phyloP scores from a whole-genome alignment of 768 basidiomycete species.

The Macrolepiota dolichaula region DNA sequence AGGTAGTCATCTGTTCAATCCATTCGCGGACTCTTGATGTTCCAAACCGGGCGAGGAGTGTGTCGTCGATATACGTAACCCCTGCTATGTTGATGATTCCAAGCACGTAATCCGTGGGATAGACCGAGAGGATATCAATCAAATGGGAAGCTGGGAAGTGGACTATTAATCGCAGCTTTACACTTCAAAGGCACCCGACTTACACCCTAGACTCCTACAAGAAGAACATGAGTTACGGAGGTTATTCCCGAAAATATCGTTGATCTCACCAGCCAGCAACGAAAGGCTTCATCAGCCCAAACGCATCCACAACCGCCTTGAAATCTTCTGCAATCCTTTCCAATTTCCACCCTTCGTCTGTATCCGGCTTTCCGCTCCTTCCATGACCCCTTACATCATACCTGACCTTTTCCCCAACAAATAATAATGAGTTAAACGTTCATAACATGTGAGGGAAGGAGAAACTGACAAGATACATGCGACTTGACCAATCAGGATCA shows the following conservation, averaged over 20 bases:
- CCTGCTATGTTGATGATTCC: conserved; percentile 6
- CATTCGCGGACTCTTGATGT: neutral
- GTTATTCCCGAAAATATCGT: neutral
- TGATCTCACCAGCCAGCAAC: conserved; percentile 27
- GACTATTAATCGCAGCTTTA: neutral
- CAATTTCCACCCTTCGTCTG: conserved; percentile 22
- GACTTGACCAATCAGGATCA: conserved; percentile 21
- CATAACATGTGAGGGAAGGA: neutral
- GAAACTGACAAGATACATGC: conserved; percentile 25
- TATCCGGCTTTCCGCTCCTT: too few species aligned
- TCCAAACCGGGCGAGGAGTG: neutral
- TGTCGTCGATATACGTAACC: neutral
- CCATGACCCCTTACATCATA: too few species aligned
- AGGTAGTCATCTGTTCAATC: neutral
- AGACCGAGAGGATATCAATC: neutral
- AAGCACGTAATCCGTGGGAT: neutral
- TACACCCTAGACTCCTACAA: conserved; percentile 29
- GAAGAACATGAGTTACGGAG: too few species aligned
- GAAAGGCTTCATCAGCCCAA: conserved; percentile 24
- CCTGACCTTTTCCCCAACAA: conserved; percentile 21
- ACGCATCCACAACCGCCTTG: conserved; percentile 26
- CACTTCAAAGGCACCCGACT: conserved; percentile 1
- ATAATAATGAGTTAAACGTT: neutral
- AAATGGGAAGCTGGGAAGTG: neutral
- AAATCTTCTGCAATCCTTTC: conserved; percentile 30